Percentiles rank a stretch among this genome's conserved stretches.
These are phyloP conservation scores for Huntiella abstrusa DNA, from an alignment of 2,329 filamentous ascomycete genomes.

Conservation along the genomic window DNA sequence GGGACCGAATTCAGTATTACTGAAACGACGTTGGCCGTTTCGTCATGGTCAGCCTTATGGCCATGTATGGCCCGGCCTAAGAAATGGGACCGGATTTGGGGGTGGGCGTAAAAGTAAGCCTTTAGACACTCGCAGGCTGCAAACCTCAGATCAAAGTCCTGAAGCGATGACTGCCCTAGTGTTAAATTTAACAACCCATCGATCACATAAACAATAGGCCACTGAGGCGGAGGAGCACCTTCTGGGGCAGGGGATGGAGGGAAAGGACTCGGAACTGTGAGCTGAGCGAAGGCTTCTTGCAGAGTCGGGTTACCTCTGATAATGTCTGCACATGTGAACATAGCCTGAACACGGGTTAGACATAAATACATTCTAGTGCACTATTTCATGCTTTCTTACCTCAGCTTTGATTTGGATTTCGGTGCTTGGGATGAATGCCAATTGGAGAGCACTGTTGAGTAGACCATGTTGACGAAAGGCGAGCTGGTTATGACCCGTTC, in stretches of 20 bases:
- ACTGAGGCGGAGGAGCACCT: background rate
- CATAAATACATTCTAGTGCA: background rate
- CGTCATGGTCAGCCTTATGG: conserved; percentile 56
- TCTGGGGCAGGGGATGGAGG: conserved; percentile 15
- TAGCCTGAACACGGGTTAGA: conserved; percentile 32
- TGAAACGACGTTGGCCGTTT: conserved; percentile 74
- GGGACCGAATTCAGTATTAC: conserved; percentile 54
- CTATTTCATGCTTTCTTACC: conserved; percentile 25
- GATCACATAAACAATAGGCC: conserved; percentile 64
- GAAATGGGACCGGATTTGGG: conserved; percentile 69
- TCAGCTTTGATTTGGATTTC: conserved; percentile 67
- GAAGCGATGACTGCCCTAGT: conserved; percentile 45
- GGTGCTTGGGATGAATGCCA: conserved; percentile 59
- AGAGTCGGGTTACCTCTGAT: conserved; percentile 63
- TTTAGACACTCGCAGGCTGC: conserved; percentile 82
- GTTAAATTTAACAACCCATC: conserved; percentile 76
- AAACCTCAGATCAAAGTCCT: conserved; percentile 61
- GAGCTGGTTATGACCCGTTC: conserved; percentile 65
- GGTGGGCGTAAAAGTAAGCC: conserved; percentile 73
- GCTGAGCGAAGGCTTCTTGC: conserved; percentile 77
- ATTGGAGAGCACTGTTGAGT: conserved; percentile 57
- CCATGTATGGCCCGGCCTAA: conserved; percentile 76
- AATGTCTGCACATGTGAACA: conserved; percentile 71
- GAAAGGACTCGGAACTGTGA: conserved; percentile 42
- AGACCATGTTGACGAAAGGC: conserved; percentile 73